Evolutionary conservation across 2,329 filamentous ascomycete genomes (phyloP).

Genomic region (Ascosphaera apis): DNA sequence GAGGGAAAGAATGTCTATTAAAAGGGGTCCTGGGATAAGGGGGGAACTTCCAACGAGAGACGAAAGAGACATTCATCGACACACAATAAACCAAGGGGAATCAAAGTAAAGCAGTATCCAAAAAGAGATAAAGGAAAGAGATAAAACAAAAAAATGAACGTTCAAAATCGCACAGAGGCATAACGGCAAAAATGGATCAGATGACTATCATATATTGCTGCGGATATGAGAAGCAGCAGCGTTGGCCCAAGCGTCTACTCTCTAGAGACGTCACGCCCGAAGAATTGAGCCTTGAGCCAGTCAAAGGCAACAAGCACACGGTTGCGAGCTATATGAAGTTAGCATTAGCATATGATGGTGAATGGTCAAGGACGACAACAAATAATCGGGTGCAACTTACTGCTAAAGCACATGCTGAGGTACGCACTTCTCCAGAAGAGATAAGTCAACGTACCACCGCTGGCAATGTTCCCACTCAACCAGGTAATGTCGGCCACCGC

Average conservation of each 20-base stretch:
- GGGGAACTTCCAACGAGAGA: too few relatives aligned
- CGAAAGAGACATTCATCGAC: too few relatives aligned
- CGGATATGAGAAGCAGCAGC: too few relatives aligned
- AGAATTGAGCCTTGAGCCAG: constrained; percentile 92
- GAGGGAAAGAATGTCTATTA: too few relatives aligned
- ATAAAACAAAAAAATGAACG: too few relatives aligned
- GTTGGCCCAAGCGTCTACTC: constrained; percentile 21
- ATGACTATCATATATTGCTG: too few relatives aligned
- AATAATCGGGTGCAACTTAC: constrained; percentile 33
- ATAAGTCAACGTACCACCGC: constrained; percentile 82
- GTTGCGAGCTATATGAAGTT: constrained; percentile 47
- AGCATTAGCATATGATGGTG: constrained; percentile 7
- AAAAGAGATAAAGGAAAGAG: too few relatives aligned
- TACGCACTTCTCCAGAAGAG: constrained; percentile 97
- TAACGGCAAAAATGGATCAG: too few relatives aligned
- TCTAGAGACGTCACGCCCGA: constrained; percentile 64
- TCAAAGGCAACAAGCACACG: constrained; percentile 78
- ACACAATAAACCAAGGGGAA: too few relatives aligned
- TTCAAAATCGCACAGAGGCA: too few relatives aligned
- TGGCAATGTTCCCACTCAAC: constrained; percentile 91
- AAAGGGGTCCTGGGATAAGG: too few relatives aligned
- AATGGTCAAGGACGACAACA: constrained; percentile 2
- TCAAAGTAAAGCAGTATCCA: too few relatives aligned
- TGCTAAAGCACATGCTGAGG: constrained; percentile 99
- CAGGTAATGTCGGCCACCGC: constrained; percentile 93